Percentiles rank a stretch among this genome's conserved stretches.
Conservation (phyloP, 177 flowering plant species). For the Vitis hybrid region DNA sequence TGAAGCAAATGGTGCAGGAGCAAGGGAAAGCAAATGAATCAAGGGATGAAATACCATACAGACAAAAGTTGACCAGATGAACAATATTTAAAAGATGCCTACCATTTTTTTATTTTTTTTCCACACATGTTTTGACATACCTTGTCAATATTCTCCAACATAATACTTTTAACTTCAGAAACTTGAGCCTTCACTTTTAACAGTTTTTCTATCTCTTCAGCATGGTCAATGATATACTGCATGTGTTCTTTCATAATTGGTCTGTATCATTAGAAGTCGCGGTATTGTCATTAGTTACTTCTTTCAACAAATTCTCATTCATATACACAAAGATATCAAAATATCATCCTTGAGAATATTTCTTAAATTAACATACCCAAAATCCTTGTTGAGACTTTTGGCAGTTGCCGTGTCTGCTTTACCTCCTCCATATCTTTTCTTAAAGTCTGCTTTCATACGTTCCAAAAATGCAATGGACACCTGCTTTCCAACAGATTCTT, state of each 20-base stretch:
- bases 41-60: not conserved
- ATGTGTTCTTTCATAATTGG: slow-evolving; percentile 86
- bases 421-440: slow-evolving; percentile 85
- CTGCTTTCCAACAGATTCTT: slow-evolving; percentile 77
- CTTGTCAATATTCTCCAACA: slow-evolving; percentile 91
- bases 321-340: not conserved
- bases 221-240: slow-evolving; percentile 83
- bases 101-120: not conserved
- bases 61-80: not conserved
- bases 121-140: slow-evolving; percentile 31
- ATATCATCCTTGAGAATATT: not conserved
- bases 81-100: not conserved
- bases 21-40: not conserved
- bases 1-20: not conserved
- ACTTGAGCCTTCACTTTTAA: slow-evolving; percentile 90
- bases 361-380: slow-evolving; percentile 54
- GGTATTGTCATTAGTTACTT: not conserved
- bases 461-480: slow-evolving; percentile 80
- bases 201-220: slow-evolving; percentile 85
- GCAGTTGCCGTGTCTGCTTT: slow-evolving; percentile 87
- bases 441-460: slow-evolving; percentile 73
- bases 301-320: not conserved
- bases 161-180: slow-evolving; percentile 84
- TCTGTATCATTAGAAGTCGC: slow-evolving; percentile 35
- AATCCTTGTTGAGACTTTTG: slow-evolving; percentile 90